phyloP scores from a whole-genome alignment of 1,284 basidiomycete genomes.

The Microbotryum intermedium region DNA sequence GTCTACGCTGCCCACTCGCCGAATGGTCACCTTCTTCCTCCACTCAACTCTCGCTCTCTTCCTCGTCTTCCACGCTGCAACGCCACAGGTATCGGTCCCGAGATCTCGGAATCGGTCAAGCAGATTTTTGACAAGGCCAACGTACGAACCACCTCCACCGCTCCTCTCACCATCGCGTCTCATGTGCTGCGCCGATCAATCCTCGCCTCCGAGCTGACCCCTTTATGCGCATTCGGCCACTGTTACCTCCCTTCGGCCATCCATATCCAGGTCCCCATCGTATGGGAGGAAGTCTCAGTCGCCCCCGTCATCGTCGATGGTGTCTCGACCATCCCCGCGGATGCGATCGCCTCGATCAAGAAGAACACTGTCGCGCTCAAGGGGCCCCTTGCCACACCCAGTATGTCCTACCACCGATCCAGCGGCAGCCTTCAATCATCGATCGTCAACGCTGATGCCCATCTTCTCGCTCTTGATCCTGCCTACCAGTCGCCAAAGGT shows the following conservation, averaged over 20 bases:
- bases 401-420: constrained; percentile 44
- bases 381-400: constrained; percentile 89
- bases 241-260: not conserved
- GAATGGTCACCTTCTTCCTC: constrained; percentile 25
- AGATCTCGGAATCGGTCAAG: constrained; percentile 94
- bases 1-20: constrained; percentile 33
- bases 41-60: not conserved
- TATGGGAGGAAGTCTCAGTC: constrained; percentile 98
- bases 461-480: constrained; percentile 31
- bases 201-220: not conserved
- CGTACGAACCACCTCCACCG: constrained; percentile 44
- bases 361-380: constrained; percentile 97
- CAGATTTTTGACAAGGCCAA: constrained; percentile 82
- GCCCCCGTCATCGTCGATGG: constrained; percentile 88
- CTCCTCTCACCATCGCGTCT: not conserved
- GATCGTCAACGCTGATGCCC: not conserved
- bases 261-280: constrained; percentile 69
- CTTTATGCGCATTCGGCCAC: too few species aligned
- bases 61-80: not conserved
- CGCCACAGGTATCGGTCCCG: constrained; percentile 82
- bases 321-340: constrained; percentile 93
- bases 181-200: not conserved
- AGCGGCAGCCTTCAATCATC: not conserved
- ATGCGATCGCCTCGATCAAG: constrained; percentile 83
- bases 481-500: constrained; percentile 81